Evolutionary conservation across 208 protist genomes (phyloP).

Genomic region (Eutreptiella sp.): DNA sequence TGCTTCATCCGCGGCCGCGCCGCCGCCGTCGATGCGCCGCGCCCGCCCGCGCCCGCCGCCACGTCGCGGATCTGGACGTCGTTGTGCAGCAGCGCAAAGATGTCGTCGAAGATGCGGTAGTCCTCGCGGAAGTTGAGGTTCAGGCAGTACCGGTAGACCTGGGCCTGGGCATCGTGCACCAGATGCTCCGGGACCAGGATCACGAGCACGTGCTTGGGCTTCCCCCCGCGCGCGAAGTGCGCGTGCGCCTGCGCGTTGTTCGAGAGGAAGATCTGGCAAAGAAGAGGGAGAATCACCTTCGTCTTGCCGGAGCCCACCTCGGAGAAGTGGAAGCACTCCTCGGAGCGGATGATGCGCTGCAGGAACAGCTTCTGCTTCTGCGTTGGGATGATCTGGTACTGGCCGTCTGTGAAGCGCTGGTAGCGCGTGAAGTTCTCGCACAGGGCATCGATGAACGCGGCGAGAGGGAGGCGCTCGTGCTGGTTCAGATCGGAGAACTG

Average conservation of each 20-base stretch:
- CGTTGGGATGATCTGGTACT: slow-evolving; percentile 28
- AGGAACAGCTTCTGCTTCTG: slow-evolving; percentile 25
- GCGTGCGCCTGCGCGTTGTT: slow-evolving; percentile 15
- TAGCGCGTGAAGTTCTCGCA: slow-evolving; percentile 15
- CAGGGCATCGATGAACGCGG: slow-evolving; percentile 19
- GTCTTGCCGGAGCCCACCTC: slow-evolving; percentile 26
- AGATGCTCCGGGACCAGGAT: slow-evolving; percentile 25
- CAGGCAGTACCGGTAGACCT: slow-evolving; percentile 29
- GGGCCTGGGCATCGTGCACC: slow-evolving; percentile 7
- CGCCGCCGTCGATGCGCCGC: too few relatives aligned
- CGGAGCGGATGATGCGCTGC: slow-evolving; percentile 5
- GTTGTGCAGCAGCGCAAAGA: slow-evolving; percentile 22
- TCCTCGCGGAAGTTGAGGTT: slow-evolving; percentile 26
- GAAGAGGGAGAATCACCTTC: slow-evolving; percentile 26
- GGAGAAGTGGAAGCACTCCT: slow-evolving; percentile 26
- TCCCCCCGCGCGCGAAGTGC: slow-evolving; percentile 6
- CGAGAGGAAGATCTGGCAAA: slow-evolving; percentile 27
- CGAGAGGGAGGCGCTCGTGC: slow-evolving; percentile 8
- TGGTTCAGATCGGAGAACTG: slow-evolving; percentile 24
- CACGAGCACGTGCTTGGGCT: neutral
- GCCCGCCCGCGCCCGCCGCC: neutral
- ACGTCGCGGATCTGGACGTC: slow-evolving; percentile 8
- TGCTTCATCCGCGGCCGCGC: slow-evolving; percentile 15
- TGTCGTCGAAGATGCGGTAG: slow-evolving; percentile 30
- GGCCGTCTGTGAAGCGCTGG: slow-evolving; percentile 16